These are phyloP conservation scores for Fragilaria crotonensis DNA, from an alignment of 108 stramenopile species.

Conservation along the genomic window DNA sequence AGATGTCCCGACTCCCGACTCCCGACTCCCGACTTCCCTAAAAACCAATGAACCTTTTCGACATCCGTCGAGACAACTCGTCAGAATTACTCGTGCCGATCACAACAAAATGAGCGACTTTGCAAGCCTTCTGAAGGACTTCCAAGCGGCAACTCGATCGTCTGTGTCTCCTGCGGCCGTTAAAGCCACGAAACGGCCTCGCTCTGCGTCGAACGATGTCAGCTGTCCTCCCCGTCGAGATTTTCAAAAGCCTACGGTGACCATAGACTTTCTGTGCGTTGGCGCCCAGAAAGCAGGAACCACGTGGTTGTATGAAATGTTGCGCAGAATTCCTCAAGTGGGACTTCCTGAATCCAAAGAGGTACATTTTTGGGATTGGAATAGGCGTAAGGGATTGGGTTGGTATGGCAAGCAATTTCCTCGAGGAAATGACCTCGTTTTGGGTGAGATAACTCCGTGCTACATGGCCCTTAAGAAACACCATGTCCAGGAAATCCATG, in stretches of 20 bases:
- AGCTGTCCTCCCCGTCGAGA: neutral
- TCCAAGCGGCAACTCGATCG: neutral
- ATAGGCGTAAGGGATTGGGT: constrained; percentile 32
- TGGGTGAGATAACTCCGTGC: constrained; percentile 49
- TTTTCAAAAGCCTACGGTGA: constrained; percentile 1
- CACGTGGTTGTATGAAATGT: constrained; percentile 45
- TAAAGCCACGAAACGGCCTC: neutral
- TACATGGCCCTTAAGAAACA: constrained; percentile 23
- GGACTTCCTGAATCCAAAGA: constrained; percentile 39
- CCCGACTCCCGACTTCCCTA: too few relatives aligned
- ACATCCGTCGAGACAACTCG: too few relatives aligned
- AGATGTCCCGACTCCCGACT: too few relatives aligned
- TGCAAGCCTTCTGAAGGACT: constrained; percentile 1
- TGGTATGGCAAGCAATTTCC: constrained; percentile 52
- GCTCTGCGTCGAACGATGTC: neutral
- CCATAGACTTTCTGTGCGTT: constrained; percentile 30
- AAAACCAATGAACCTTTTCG: too few relatives aligned
- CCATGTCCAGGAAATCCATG: constrained; percentile 25
- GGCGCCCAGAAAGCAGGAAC: constrained; percentile 57
- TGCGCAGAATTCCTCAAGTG: constrained; percentile 19
- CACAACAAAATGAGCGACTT: constrained; percentile 9
- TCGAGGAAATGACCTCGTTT: neutral
- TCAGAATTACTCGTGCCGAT: too few relatives aligned
- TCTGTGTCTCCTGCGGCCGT: neutral
- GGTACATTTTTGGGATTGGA: constrained; percentile 61